Base-by-base conservation (phyloP, 495 filamentous ascomycete genomes). In the Aeminium ludgeri region DNA sequence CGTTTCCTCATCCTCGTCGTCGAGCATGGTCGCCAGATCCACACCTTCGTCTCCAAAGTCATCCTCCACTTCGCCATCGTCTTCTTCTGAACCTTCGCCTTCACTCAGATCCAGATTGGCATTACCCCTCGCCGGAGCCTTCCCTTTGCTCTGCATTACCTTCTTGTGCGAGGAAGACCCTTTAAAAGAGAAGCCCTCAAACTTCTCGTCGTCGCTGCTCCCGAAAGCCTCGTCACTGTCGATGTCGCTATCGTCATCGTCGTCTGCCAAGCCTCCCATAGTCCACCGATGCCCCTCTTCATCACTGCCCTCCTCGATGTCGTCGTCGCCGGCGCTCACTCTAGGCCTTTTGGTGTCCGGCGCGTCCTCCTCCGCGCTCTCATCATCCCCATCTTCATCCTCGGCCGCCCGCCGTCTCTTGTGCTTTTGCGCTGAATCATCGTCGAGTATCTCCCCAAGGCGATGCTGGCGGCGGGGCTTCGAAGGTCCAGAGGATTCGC, bases 141-240 rank as follows among this genome's bases (percentile, higher is more conserved):
- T 51, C 40, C 54, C 59, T 38, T 55, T 55, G 11, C 42, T 43
- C 45, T 58, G 61, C 42, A 54, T 45, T n/a, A 47, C 40, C 19
- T 42, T 52, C 34, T 38, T 66, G 60, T 18, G 49, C 3, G 13
- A 25, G 11, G 23, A 25, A 25, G 44, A 47, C 2, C 56, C 59
- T 20, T 59, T 43, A 48, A 58, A 59, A 17, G 52, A 48, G 36
- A 52, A 60, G 2, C 55, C 59, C 40, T 59, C 58, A 44, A 61
- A 63, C 36, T 41, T 49, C 56, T 60, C 51, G 68, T 72, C 47
- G 62, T 76, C 34, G 60, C 68, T 41, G 60, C 73, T 78, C 7
- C 86, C 87, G 66, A 95, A 80, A 25, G 87, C 87, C 55, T 94
- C 87, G 44, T 95, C 87, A 47, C 78, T 85, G 55, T 96, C 85